Evolutionary conservation across 257 asterid genomes (phyloP), one percentile per base, ranked within the genome.

Genomic region (Paraleonurus japonicus): DNA sequence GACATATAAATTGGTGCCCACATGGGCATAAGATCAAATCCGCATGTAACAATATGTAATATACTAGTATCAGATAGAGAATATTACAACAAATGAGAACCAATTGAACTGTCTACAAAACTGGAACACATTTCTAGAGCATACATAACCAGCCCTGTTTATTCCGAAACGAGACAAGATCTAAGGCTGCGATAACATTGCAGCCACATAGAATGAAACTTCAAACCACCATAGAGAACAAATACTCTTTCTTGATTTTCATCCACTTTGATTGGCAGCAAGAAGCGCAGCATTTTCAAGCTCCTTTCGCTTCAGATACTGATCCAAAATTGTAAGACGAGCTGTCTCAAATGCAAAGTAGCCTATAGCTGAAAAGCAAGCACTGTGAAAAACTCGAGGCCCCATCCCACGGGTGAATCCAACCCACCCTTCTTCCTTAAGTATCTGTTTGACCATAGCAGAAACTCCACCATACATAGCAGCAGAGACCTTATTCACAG

Each of bases 321-420:
- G 81, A 53, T 89, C 73, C 90, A 94, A 77, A 63, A 94, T 84
- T 8, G 93, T 85, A 30, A 94, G 90, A 47, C 96, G 80, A 39
- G 99, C 96, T 0, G 98, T 94, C 86, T 94, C 99, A 73, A 94
- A 94, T 0, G 99, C 97, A 55, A 88, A 94, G 86, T 92, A 94
- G 20, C 99, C 99, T 19, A 94, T 75, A 71, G 99, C 99, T 4
- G 99, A 92, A 79, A 94, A 91, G 74, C 96, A 88, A 1, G 98
- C 95, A 73, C 99, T 92, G 59, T 92, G 86, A 74, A 91, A 86
- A 17, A 94, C 96, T 68, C 99, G 85, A 59, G 98, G 98, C 58
- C 98, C 96, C 93, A 94, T 92, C 78, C 98, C 99, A 10, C 92
- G 90, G 0, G 95, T 89, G 65, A 94, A 87, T 20, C 99, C 99